These are phyloP conservation scores for Emericellopsis terricola DNA, from an alignment of 495 filamentous ascomycete genomes.

Conservation along the genomic window DNA sequence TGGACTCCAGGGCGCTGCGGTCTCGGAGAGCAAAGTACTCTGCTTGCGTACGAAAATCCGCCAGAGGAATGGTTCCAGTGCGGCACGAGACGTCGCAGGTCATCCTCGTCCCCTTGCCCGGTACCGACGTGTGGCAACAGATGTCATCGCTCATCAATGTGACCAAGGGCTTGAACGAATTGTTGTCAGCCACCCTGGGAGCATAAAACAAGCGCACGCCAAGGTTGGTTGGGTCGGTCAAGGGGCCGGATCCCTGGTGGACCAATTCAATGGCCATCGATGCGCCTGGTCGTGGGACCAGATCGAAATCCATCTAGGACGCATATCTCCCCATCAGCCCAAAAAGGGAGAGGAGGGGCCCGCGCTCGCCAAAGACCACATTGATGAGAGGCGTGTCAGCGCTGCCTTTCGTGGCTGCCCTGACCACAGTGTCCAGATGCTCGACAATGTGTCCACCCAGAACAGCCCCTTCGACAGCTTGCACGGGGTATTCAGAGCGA, in stretches of 20 bases:
- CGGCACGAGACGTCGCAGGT: too few relatives aligned
- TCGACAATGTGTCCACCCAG: slow-evolving; percentile 50
- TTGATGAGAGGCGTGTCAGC: slow-evolving; percentile 21
- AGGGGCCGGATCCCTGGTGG: slow-evolving; percentile 27
- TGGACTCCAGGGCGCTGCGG: too few relatives aligned
- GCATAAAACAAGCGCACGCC: slow-evolving; percentile 59
- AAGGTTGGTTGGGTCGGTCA: slow-evolving; percentile 26
- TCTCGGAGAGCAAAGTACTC: too few relatives aligned
- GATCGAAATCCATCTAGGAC: slow-evolving; percentile 42
- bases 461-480: slow-evolving; percentile 36
- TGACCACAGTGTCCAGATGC: slow-evolving; percentile 42
- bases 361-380: slow-evolving; percentile 54
- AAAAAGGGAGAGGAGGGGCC: slow-evolving; percentile 57
- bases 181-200: too few relatives aligned
- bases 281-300: slow-evolving; percentile 47
- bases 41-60: too few relatives aligned
- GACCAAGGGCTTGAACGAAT: too few relatives aligned
- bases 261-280: slow-evolving; percentile 61
- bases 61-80: too few relatives aligned
- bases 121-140: too few relatives aligned
- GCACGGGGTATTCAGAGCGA: slow-evolving; percentile 21
- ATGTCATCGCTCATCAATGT: too few relatives aligned
- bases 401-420: slow-evolving; percentile 29
- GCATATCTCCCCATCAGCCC: slow-evolving; percentile 42
- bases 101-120: too few relatives aligned